Base-by-base conservation (phyloP, 108 stramenopile species). In the Discostella stelligeroides region DNA sequence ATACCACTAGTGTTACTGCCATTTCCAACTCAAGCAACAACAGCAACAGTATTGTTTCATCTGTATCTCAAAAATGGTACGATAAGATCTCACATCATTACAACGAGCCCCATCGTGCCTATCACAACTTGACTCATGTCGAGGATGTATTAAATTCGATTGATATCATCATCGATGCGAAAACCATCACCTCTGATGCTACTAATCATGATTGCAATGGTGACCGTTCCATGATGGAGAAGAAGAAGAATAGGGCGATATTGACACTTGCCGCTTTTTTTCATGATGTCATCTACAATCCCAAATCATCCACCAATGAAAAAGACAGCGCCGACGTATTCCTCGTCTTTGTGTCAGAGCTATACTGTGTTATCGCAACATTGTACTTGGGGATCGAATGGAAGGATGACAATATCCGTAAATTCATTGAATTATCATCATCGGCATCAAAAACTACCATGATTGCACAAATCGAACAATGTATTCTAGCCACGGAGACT, bases 221-320 rank as follows among this genome's bases (percentile, higher is more conserved):
- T 34, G 34, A 55, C 29, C 25, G 41, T 25, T 28, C 15, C 30
- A 46, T 4, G 30, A 56, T 66, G 47, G 37, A 50, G 13, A 0
- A 29, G 63, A 18, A 42, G 25, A 23, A 25, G 24, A 48, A 82
- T 29, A 15, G 53, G 1, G 63, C 76, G 0, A 74, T 88, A 42
- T 34, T 83, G 20, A 66, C 75, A 1, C 59, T 86, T 29, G 79
- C 90, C 13, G 88, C 83, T 20, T 91, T 94, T 60, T 94, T 94
- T 72, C 92, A 94, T 73, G 92, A 94, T 82, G 87, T 80, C 10
- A 80, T 94, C 38, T 94, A 94, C 79, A 74, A 94, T 77, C 76
- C 87, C 17, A 82, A 70, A 54, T 88, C 87, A 34, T 53, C 78
- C 18, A 82, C 73, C 7, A 91, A 94, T 73, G 92, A 94, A 76